A percentile compares a stretch with the other conserved stretches of the same genome.
phyloP scores from a whole-genome alignment of 1,139 yeast genomes.

The Candida gigantensis region DNA sequence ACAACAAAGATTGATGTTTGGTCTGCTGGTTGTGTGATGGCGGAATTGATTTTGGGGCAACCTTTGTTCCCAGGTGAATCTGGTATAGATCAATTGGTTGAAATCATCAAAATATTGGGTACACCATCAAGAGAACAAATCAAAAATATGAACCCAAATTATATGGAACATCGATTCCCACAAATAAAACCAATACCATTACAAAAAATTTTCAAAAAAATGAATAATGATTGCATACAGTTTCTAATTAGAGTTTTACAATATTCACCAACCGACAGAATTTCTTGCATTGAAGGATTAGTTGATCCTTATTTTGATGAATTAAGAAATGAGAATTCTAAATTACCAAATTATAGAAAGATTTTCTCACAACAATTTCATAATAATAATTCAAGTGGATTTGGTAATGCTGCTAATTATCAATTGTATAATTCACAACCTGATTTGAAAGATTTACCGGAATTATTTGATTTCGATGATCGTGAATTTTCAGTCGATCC shows the following conservation, averaged over 20 bases:
- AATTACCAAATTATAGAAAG: slow-evolving; percentile 55
- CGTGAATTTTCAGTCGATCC: slow-evolving; percentile 48
- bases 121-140: slow-evolving; percentile 95
- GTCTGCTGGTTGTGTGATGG: slow-evolving; percentile 99
- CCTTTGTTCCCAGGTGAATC: slow-evolving; percentile 98
- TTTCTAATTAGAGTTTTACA: slow-evolving; percentile 62
- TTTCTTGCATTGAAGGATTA: slow-evolving; percentile 69
- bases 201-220: slow-evolving; percentile 74
- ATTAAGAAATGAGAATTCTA: slow-evolving; percentile 55
- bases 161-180: slow-evolving; percentile 97
- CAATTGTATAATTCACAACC: slow-evolving; percentile 43
- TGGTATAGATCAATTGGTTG: slow-evolving; percentile 96
- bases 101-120: slow-evolving; percentile 91
- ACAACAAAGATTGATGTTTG: slow-evolving; percentile 97
- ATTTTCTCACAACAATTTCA: slow-evolving; percentile 43
- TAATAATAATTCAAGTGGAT: slow-evolving; percentile 11
- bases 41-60: slow-evolving; percentile 91
- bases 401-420: slow-evolving; percentile 32
- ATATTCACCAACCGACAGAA: slow-evolving; percentile 74
- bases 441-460: slow-evolving; percentile 45
- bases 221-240: slow-evolving; percentile 60
- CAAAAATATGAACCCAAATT: slow-evolving; percentile 93
- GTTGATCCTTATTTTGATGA: slow-evolving; percentile 77
- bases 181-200: slow-evolving; percentile 94
- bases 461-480: slow-evolving; percentile 51